Percentiles rank a stretch among this genome's conserved stretches.
These are phyloP conservation scores for Rhodosporidiobolus odoratus DNA, from an alignment of 768 basidiomycete species.

Conservation along the genomic window DNA sequence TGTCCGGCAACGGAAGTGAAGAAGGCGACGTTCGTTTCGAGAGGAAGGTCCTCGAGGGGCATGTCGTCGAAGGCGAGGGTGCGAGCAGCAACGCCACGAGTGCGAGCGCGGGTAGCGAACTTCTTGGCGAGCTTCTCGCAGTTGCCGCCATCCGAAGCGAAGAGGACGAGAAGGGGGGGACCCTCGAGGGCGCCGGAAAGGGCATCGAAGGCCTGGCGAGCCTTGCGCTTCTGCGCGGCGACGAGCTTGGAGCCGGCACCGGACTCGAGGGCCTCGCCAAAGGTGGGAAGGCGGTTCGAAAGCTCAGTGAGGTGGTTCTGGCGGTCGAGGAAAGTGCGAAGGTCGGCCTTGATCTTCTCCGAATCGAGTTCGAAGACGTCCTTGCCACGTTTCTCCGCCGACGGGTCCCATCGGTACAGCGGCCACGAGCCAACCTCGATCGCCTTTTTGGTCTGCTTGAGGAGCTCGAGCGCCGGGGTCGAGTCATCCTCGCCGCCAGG, in stretches of 20 bases:
- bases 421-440: constrained; percentile 98
- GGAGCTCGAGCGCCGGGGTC: constrained; percentile 72
- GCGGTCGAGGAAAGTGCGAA: constrained; percentile 87
- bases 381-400: constrained; percentile 60
- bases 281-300: constrained; percentile 54
- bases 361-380: constrained; percentile 91
- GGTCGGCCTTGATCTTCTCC: constrained; percentile 85
- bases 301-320: constrained; percentile 96
- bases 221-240: constrained; percentile 73
- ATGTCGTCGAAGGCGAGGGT: constrained; percentile 75
- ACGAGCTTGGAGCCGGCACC: constrained; percentile 77
- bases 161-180: constrained; percentile 81
- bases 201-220: constrained; percentile 74
- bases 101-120: constrained; percentile 71
- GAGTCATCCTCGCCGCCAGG: constrained; percentile 73
- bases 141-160: constrained; percentile 87
- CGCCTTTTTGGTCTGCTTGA: constrained; percentile 95
- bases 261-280: constrained; percentile 69
- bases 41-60: constrained; percentile 64
- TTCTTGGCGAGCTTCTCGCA: constrained; percentile 96
- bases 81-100: constrained; percentile 71
- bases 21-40: constrained; percentile 71
- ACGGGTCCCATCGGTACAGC: constrained; percentile 93
- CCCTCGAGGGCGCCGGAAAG: constrained; percentile 78
- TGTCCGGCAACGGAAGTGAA: constrained; percentile 92